A percentile compares a stretch with the other conserved stretches of the same genome.
These are phyloP conservation scores for Bassia scoparia DNA, from an alignment of 148 eudicot genomes.

Conservation along the genomic window DNA sequence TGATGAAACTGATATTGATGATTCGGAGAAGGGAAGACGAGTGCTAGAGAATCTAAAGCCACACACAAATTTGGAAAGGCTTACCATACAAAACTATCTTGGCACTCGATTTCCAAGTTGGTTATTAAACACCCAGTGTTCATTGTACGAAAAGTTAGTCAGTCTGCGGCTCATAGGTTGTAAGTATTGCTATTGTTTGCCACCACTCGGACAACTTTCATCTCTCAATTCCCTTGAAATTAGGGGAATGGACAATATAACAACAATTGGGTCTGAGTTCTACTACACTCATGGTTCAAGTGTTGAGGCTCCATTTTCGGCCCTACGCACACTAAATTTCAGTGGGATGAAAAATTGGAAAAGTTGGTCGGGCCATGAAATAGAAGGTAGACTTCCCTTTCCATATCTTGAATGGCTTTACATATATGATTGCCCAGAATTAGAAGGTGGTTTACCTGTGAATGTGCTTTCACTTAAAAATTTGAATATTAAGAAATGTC, in stretches of 20 bases:
- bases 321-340: not conserved
- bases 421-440: not conserved
- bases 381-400: not conserved
- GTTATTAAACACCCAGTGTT: not conserved
- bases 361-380: not conserved
- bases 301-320: not conserved
- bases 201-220: not conserved
- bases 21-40: not conserved
- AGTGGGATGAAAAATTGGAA: not conserved
- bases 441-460: not conserved
- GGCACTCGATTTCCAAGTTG: not conserved
- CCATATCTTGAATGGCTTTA: not conserved
- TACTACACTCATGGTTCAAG: not conserved
- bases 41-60: constrained; percentile 3
- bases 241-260: not conserved
- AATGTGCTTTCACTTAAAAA: not conserved
- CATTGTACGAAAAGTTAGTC: not conserved
- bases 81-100: not conserved
- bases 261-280: not conserved
- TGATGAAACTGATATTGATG: not conserved
- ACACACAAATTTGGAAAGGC: not conserved
- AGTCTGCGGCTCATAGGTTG: not conserved
- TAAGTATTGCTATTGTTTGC: not conserved
- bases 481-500: not conserved
- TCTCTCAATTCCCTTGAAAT: not conserved